Conservation (phyloP, 768 basidiomycete genomes). For the Nidularia pulvinata region DNA sequence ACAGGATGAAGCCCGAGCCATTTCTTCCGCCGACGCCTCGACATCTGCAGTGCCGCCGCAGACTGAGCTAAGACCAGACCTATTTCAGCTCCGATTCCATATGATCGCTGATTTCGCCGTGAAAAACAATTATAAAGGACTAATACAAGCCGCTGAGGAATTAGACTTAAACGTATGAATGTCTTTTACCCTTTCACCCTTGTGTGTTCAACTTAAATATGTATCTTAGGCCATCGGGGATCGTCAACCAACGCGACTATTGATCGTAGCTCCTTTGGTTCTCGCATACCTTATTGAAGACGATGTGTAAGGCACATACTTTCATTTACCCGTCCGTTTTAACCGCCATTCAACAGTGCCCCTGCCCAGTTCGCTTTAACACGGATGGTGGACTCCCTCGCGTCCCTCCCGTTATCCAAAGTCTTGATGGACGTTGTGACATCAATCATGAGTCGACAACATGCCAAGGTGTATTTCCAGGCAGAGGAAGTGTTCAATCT, state of each 20-base stretch:
- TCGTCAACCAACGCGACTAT: conserved; percentile 39
- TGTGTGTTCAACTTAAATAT: not conserved
- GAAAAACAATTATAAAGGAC: conserved; percentile 36
- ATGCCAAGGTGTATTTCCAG: conserved; percentile 54
- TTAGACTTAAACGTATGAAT: conserved; percentile 53
- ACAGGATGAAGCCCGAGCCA: conserved; percentile 44
- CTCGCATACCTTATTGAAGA: conserved; percentile 66
- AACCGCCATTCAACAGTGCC: conserved; percentile 31
- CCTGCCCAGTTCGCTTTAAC: conserved; percentile 58
- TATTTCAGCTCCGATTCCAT: conserved; percentile 44
- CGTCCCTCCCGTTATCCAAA: conserved; percentile 40
- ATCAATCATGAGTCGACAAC: conserved; percentile 52
- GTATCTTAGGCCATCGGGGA: conserved; percentile 31
- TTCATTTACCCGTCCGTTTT: not conserved
- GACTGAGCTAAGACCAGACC: conserved; percentile 22
- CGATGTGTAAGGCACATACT: conserved; percentile 46
- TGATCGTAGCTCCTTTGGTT: conserved; percentile 59
- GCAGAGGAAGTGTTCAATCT: conserved; percentile 37
- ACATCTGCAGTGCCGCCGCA: conserved; percentile 7
- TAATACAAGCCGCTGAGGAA: conserved; percentile 48
- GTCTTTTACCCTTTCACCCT: not conserved
- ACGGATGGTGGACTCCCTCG: conserved; percentile 51
- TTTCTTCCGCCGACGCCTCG: conserved; percentile 8
- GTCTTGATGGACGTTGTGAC: conserved; percentile 45
- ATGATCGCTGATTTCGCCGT: conserved; percentile 41